A percentile compares a stretch with the other conserved stretches of the same genome.
Evolutionary conservation across 345 rosid species (phyloP).

Genomic region (Salix udensis): DNA sequence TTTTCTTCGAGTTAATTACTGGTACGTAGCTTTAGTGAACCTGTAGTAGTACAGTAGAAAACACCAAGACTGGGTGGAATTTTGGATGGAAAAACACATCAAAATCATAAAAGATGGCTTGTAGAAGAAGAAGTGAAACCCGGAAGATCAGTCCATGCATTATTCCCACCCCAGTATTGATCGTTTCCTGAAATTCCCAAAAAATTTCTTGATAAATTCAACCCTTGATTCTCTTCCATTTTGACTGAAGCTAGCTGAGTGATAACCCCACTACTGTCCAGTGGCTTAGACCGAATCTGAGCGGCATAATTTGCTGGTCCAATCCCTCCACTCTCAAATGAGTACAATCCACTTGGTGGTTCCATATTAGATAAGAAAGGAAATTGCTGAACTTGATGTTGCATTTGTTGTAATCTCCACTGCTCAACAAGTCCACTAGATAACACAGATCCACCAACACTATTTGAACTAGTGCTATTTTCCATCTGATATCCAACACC

Average conservation of each 20-base stretch:
- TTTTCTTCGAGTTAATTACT: background rate
- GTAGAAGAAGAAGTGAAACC: slow-evolving; percentile 41
- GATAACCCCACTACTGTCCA: slow-evolving; percentile 19
- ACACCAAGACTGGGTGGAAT: background rate
- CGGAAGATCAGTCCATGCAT: slow-evolving; percentile 54
- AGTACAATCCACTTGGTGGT: slow-evolving; percentile 25
- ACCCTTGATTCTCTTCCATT: slow-evolving; percentile 40
- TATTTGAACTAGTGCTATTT: slow-evolving; percentile 12
- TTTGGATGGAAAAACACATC: background rate
- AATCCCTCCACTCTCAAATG: slow-evolving; percentile 28
- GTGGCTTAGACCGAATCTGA: slow-evolving; percentile 29
- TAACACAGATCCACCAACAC: slow-evolving; percentile 20
- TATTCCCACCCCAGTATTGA: slow-evolving; percentile 37
- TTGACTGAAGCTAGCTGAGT: slow-evolving; percentile 24
- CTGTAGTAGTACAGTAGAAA: slow-evolving; percentile 5
- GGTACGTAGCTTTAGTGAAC: background rate
- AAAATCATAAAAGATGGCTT: slow-evolving; percentile 39
- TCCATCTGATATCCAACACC: slow-evolving; percentile 36
- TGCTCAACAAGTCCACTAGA: slow-evolving; percentile 39
- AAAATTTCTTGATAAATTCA: slow-evolving; percentile 46
- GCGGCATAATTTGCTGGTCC: slow-evolving; percentile 21
- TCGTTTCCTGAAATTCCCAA: slow-evolving; percentile 38
- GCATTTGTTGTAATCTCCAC: slow-evolving; percentile 38
- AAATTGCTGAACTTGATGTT: slow-evolving; percentile 28
- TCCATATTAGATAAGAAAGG: slow-evolving; percentile 38